A percentile compares a stretch with the other conserved stretches of the same genome.
Conservation (phyloP, 2,329 filamentous ascomycete genomes). For the Aspergillus sp. region DNA sequence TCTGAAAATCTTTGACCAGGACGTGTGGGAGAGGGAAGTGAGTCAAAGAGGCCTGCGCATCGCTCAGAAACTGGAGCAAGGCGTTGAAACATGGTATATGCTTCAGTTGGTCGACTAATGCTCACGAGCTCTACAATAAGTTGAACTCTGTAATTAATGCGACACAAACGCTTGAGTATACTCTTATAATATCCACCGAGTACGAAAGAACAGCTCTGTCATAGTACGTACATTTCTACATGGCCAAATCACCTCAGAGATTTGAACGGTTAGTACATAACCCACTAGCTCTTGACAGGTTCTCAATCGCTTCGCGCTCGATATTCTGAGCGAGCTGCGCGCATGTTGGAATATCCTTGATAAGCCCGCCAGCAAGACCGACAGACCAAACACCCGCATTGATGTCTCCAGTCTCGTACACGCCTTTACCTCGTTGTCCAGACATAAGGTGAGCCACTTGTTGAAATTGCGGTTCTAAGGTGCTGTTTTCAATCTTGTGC, state of each 20-base stretch:
- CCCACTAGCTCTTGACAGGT: constrained; percentile 4
- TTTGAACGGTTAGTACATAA: constrained; percentile 9
- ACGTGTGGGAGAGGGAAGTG: neutral
- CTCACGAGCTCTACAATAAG: neutral
- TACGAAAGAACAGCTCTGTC: neutral
- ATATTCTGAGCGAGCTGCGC: constrained; percentile 10
- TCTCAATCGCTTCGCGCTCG: constrained; percentile 11
- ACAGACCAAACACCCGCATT: constrained; percentile 16
- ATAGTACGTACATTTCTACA: constrained; percentile 1
- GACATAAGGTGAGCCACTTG: constrained; percentile 17
- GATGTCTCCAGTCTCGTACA: constrained; percentile 16
- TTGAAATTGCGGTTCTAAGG: constrained; percentile 10
- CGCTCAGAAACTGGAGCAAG: neutral
- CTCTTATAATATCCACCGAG: neutral
- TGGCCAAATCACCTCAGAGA: neutral
- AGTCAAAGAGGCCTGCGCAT: neutral
- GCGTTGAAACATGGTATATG: neutral
- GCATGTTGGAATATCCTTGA: constrained; percentile 14
- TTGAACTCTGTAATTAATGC: neutral
- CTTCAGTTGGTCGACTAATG: neutral
- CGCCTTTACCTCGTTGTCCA: constrained; percentile 9
- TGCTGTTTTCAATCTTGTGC: constrained; percentile 14
- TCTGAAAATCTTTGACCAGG: neutral
- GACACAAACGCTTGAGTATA: neutral
- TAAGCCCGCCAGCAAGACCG: constrained; percentile 6